A percentile compares a stretch with the other conserved stretches of the same genome.
These are phyloP conservation scores for apple (Malus domestica) DNA, from an alignment of 306 rosid genomes.

Conservation along the genomic window ASM211411v1 NC_041790.1:3232001-3232500, in stretches of 20 bases:
- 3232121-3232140: neutral
- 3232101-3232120: neutral
- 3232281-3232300: neutral
- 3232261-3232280: neutral
- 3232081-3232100: neutral
- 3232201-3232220: too few relatives aligned
- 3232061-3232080: neutral
- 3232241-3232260: neutral
- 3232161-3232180: too few relatives aligned
- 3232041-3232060: neutral
- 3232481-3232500: conserved; percentile 21
- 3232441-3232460: conserved; percentile 13
- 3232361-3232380: conserved; percentile 1
- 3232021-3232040: neutral
- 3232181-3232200: too few relatives aligned
- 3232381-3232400: neutral
- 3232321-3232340: neutral
- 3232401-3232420: neutral
- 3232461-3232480: neutral
- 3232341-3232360: neutral
- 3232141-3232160: neutral
- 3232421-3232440: neutral
- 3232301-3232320: neutral
- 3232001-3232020: neutral
- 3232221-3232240: too few relatives aligned